These are phyloP conservation scores for Irpex rosettiformis DNA, from an alignment of 1,284 basidiomycete genomes.

Conservation along the genomic window DNA sequence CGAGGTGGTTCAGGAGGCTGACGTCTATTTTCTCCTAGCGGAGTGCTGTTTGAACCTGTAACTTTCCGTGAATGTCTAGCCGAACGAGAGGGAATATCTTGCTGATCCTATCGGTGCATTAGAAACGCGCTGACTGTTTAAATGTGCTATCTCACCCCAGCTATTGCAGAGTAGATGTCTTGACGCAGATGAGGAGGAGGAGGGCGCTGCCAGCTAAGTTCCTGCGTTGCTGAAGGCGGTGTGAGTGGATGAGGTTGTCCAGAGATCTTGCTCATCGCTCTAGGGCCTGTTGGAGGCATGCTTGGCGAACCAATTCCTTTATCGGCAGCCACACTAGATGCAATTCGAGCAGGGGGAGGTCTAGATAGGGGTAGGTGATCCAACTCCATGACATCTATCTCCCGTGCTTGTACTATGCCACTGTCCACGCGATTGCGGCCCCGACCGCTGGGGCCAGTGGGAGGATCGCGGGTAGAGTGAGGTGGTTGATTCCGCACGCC, in stretches of 20 bases:
- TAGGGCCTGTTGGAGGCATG: neutral
- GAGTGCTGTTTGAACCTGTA: neutral
- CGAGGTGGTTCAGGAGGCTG: neutral
- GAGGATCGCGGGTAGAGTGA: slow-evolving; percentile 11
- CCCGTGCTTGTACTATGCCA: neutral
- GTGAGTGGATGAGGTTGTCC: too few species aligned
- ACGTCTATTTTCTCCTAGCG: neutral
- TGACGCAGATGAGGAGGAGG: neutral
- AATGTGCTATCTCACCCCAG: neutral
- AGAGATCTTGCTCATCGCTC: neutral
- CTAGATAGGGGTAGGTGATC: slow-evolving; percentile 2
- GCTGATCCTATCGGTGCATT: neutral
- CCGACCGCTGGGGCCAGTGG: slow-evolving; percentile 10
- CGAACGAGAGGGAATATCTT: neutral
- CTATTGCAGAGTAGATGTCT: neutral
- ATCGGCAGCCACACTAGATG: neutral
- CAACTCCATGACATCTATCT: neutral
- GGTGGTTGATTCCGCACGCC: slow-evolving; percentile 16
- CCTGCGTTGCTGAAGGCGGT: neutral
- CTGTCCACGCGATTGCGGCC: slow-evolving; percentile 6
- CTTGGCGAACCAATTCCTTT: neutral
- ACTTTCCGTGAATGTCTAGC: neutral
- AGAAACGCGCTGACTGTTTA: neutral
- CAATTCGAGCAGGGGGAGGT: neutral
- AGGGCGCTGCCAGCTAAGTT: neutral